phyloP scores from a whole-genome alignment of 2,329 filamentous ascomycete genomes.

The Thelonectria olida region DNA sequence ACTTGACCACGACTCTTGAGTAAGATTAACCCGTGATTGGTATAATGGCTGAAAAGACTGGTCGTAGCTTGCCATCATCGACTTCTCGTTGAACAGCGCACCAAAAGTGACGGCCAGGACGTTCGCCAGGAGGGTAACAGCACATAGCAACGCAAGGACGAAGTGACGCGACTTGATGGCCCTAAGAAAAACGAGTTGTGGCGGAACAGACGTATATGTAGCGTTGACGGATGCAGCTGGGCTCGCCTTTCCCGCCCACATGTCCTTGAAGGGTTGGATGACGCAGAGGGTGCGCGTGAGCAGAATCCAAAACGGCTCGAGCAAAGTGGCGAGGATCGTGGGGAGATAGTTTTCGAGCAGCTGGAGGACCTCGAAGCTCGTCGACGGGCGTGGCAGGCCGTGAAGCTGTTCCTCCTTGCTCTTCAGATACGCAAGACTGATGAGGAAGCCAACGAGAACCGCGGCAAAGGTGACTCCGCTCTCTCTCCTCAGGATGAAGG shows the following conservation, averaged over 20 bases:
- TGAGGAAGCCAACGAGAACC: not conserved
- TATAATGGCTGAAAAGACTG: too few relatives aligned
- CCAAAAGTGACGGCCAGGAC: conserved; percentile 7
- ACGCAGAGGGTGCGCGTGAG: conserved; percentile 8
- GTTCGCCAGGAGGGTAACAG: conserved; percentile 2
- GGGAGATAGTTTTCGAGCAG: conserved; percentile 14
- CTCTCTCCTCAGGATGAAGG: not conserved
- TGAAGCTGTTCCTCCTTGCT: not conserved
- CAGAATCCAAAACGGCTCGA: conserved; percentile 14
- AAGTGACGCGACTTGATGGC: not conserved
- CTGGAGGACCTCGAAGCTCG: conserved; percentile 3
- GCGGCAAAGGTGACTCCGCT: not conserved
- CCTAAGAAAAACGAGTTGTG: conserved; percentile 1
- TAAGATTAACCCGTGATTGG: too few relatives aligned
- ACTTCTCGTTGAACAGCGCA: conserved; percentile 7
- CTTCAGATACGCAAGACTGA: too few relatives aligned
- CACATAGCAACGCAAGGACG: not conserved
- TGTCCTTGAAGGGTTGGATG: conserved; percentile 14
- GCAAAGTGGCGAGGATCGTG: conserved; percentile 5
- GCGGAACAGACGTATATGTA: conserved; percentile 6
- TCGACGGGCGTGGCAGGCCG: conserved; percentile 1
- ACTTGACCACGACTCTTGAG: too few relatives aligned
- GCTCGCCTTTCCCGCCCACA: not conserved
- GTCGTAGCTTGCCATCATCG: too few relatives aligned
- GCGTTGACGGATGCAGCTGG: not conserved